A percentile compares a stretch with the other conserved stretches of the same genome.
Evolutionary conservation across 2,329 filamentous ascomycete species (phyloP).

Genomic region (Gaeumannomyces tritici): DNA sequence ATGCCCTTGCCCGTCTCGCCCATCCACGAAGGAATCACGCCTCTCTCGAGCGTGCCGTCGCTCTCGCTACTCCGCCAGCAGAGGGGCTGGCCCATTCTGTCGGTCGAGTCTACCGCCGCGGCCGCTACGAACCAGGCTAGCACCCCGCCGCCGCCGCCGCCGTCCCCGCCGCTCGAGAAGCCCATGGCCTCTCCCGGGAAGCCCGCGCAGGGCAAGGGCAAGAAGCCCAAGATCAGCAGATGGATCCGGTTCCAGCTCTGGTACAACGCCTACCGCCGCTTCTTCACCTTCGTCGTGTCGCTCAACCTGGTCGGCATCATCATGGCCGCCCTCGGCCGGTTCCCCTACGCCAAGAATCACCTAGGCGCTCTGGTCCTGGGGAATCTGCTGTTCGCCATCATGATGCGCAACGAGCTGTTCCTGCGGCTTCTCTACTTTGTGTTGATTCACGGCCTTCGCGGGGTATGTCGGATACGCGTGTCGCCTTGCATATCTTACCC

Average conservation of each 20-base stretch:
- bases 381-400: conserved; percentile 25
- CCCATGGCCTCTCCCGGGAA: conserved; percentile 6
- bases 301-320: conserved; percentile 26
- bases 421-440: conserved; percentile 24
- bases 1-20: conserved; percentile 15
- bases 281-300: conserved; percentile 25
- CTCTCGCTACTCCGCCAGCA: conserved; percentile 15
- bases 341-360: conserved; percentile 26
- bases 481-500: background rate
- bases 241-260: conserved; percentile 26
- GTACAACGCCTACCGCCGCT: conserved; percentile 30
- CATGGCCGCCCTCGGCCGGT: conserved; percentile 20
- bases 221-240: conserved; percentile 17
- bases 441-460: conserved; percentile 25
- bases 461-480: conserved; percentile 16
- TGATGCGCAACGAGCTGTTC: conserved; percentile 30
- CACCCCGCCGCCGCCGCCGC: background rate
- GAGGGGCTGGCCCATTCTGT: background rate
- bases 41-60: conserved; percentile 15
- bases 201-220: background rate
- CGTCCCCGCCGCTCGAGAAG: conserved; percentile 6
- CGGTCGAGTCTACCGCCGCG: background rate
- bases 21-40: conserved; percentile 21
- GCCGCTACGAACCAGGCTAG: background rate
- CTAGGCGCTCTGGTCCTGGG: conserved; percentile 27